A percentile compares a stretch with the other conserved stretches of the same genome.
Evolutionary conservation across 139 green algal species (phyloP).

Genomic region (Pycnococcus provasolii): DNA sequence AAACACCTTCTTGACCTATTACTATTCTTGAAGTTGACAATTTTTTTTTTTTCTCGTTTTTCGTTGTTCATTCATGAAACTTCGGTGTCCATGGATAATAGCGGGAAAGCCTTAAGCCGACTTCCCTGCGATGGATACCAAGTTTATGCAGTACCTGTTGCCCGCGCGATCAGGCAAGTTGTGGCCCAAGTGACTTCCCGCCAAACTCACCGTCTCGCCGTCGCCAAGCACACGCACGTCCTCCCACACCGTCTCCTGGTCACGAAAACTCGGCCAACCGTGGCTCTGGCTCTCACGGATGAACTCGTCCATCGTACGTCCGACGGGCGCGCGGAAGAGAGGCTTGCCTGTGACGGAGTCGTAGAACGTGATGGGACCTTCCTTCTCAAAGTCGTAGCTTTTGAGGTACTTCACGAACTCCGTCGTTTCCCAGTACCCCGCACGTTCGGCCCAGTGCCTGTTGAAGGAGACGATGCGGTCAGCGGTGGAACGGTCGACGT

Average conservation of each 20-base stretch:
- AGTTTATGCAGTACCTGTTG: conserved; percentile 38
- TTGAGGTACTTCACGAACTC: conserved; percentile 25
- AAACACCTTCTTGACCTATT: too few species aligned
- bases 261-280: conserved; percentile 35
- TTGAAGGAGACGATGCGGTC: conserved; percentile 32
- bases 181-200: conserved; percentile 31
- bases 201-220: conserved; percentile 25
- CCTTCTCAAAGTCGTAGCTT: not conserved
- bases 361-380: conserved; percentile 18
- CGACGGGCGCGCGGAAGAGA: conserved; percentile 28
- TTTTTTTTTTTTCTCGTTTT: too few species aligned
- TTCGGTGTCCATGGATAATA: not conserved
- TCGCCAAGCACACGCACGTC: conserved; percentile 29
- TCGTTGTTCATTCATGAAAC: too few species aligned
- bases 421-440: conserved; percentile 28
- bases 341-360: conserved; percentile 29
- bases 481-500: conserved; percentile 10
- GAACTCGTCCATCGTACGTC: conserved; percentile 26
- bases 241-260: conserved; percentile 33
- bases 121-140: conserved; percentile 25
- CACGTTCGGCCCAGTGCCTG: conserved; percentile 30
- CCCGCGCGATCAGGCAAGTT: conserved; percentile 30
- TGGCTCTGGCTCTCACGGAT: conserved; percentile 23
- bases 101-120: not conserved
- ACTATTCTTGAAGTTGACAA: too few species aligned